Conservation (phyloP, 2,329 filamentous ascomycete species). For the Apiospora rasikravindrae region DNA sequence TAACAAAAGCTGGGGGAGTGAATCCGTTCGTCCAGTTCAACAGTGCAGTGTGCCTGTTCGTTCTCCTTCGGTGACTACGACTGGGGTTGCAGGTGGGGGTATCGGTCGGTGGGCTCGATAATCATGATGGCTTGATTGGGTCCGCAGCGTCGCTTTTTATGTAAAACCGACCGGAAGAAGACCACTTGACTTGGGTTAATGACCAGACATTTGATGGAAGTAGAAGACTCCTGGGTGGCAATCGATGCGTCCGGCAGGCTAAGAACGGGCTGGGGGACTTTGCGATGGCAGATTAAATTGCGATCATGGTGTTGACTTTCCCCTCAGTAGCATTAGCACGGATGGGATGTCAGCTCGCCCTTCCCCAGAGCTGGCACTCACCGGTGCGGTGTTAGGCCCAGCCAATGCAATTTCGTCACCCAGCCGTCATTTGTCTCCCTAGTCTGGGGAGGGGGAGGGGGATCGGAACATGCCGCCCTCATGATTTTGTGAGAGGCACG, state of each 20-base stretch:
- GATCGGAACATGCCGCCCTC: slow-evolving; percentile 9
- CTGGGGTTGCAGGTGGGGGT: slow-evolving; percentile 16
- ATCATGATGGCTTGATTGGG: slow-evolving; percentile 12
- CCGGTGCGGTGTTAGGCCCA: not conserved
- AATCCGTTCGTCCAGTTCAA: not conserved
- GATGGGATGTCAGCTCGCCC: not conserved
- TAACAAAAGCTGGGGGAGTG: not conserved
- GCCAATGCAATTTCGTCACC: slow-evolving; percentile 9
- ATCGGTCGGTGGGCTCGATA: slow-evolving; percentile 9
- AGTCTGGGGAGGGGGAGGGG: not conserved
- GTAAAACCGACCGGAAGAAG: slow-evolving; percentile 8
- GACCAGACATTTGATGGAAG: not conserved
- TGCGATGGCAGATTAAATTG: slow-evolving; percentile 10
- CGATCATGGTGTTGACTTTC: slow-evolving; percentile 15
- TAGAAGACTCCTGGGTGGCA: not conserved
- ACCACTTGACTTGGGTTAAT: slow-evolving; percentile 1
- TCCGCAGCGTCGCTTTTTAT: slow-evolving; percentile 10
- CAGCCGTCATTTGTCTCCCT: slow-evolving; percentile 8
- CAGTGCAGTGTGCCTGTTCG: not conserved
- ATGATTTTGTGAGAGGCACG: not conserved
- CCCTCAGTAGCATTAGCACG: slow-evolving; percentile 7
- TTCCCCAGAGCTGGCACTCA: not conserved
- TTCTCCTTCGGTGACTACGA: slow-evolving; percentile 7
- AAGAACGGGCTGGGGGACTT: not conserved
- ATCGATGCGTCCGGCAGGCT: not conserved